Evolutionary conservation across 345 rosid species (phyloP), one percentile per base, ranked within the genome.

Genomic region (Angophora floribunda): DNA sequence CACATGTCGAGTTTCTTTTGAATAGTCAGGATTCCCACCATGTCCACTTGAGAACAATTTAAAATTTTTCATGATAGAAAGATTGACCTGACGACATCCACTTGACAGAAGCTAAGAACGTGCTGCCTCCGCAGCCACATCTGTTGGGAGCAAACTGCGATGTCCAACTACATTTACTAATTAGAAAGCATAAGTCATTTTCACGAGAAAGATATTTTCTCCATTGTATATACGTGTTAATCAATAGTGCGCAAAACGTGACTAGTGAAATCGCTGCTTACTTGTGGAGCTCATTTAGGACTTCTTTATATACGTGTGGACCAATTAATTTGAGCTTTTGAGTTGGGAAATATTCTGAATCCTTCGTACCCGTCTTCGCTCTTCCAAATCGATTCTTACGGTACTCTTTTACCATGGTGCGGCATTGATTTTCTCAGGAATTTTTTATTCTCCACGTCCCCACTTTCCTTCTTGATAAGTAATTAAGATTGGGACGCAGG

Each of bases 291-390:
- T 70, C 47, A 75, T 75, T 41, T 9, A 36, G 26, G 13, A 70
- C 45, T 32, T 67, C 16, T 65, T 65, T 30, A 65, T 7, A 15
- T 67, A 16, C 22, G 19, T 30, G 44, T 67, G n/a, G 75, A 7
- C 22, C 21, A 3, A 30, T 13, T 36, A 70, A 17, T 36, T 70
- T 70, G 17, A 9, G 2, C 24, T 70, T 70, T 70, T 1, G 26
- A 17, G 13, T 36, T 17, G 82, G 26, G 1, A 70, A 70, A 36
- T 36, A 36, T 36, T 36, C 82, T 36, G 6, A 24, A 70, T 9
- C 36, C 24, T 41, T 19, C 1, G 0, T 17, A 41, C 2, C 4
- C 14, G 1, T 70, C 36, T 70, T 19, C 1, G 45, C 0, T 36
- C 26, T 22, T 75, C 36, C 49, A 21, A 17, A 75, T 75, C 7